phyloP scores from a whole-genome alignment of 306 rosid species.

The Lupinus albus region DNA sequence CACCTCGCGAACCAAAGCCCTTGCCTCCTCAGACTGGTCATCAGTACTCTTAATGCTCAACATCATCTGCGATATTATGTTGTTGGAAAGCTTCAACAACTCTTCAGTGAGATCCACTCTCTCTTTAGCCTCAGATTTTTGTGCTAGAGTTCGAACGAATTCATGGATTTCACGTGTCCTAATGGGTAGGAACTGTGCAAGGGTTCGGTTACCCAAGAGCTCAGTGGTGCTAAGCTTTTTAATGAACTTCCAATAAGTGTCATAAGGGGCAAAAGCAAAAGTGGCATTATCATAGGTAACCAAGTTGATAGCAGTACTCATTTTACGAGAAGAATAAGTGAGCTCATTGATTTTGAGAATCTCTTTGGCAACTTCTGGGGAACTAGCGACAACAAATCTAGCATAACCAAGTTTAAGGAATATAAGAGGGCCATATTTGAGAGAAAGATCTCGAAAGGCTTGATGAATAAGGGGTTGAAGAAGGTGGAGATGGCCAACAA shows the following conservation, averaged over 20 bases:
- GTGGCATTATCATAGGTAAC: constrained; percentile 50
- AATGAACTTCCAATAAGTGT: constrained; percentile 51
- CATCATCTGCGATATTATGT: constrained; percentile 53
- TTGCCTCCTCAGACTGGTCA: constrained; percentile 34
- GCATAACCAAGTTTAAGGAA: constrained; percentile 45
- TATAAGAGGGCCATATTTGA: constrained; percentile 49
- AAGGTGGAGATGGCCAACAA: constrained; percentile 51
- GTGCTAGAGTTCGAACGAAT: constrained; percentile 21
- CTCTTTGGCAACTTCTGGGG: constrained; percentile 47
- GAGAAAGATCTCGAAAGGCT: constrained; percentile 42
- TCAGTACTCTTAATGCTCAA: constrained; percentile 46
- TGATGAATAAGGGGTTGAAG: constrained; percentile 51
- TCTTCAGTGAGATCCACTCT: constrained; percentile 42
- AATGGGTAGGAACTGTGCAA: constrained; percentile 18
- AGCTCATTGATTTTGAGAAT: constrained; percentile 51
- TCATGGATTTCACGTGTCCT: constrained; percentile 38
- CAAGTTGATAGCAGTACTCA: constrained; percentile 32
- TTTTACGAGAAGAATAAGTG: constrained; percentile 29
- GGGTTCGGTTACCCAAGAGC: constrained; percentile 42
- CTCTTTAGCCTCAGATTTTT: constrained; percentile 26
- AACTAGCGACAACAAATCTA: constrained; percentile 34
- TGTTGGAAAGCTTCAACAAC: constrained; percentile 48
- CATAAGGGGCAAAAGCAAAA: constrained; percentile 55
- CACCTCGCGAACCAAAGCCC: constrained; percentile 46
- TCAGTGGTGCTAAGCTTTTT: constrained; percentile 45